Base-by-base conservation (phyloP, 139 green algal species). In the Edaphochlamys debaryana region DNA sequence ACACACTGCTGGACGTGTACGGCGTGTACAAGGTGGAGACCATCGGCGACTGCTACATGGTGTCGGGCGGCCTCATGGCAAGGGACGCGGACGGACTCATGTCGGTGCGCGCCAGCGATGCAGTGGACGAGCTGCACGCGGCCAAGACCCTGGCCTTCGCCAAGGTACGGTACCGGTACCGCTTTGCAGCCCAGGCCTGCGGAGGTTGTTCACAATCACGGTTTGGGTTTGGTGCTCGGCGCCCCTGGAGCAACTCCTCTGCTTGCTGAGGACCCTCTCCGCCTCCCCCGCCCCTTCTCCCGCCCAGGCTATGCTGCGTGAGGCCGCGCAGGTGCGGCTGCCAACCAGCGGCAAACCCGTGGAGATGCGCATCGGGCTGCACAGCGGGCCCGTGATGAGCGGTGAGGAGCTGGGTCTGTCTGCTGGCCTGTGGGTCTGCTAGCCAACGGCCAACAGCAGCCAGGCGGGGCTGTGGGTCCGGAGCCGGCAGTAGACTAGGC, bases 41-140 rank as follows among this genome's bases (percentile, higher is more conserved):
- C 45, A 54, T 54, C 11, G 45, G 56, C 56, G 87, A 91, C 67
- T 91, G 84, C 87, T 89, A 89, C 84, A 89, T 91, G 87, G 87
- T 87, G 37, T 75, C 80, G 15, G 64, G 66, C 25, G 78, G 78
- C 3, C 78, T 84, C 15, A 71, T 84, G 48, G 37, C n/a, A 0
- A 60, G 70, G 3, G 78, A 84, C 25, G 78, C 66, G 34, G 78
- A 76, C 34, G 78, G 78, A 4, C 45, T 76, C 45, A 69, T 68
- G 52, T 32, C 34, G 20, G 66, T 84, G 32, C 69, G 64, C n/a
- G 52, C 20, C 34, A 30, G 8, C 68, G 45, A 87, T 32, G 56
- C 69, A 64, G 66, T 79, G 68, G 87, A 78, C 32, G 69, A 80
- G 40, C 52, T 77, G 30, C 69, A 77, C 30, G 69, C 69, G 5